These are phyloP conservation scores for Fonsecaea pedrosoi DNA, from an alignment of 2,329 filamentous ascomycete genomes.

Conservation along the genomic window DNA sequence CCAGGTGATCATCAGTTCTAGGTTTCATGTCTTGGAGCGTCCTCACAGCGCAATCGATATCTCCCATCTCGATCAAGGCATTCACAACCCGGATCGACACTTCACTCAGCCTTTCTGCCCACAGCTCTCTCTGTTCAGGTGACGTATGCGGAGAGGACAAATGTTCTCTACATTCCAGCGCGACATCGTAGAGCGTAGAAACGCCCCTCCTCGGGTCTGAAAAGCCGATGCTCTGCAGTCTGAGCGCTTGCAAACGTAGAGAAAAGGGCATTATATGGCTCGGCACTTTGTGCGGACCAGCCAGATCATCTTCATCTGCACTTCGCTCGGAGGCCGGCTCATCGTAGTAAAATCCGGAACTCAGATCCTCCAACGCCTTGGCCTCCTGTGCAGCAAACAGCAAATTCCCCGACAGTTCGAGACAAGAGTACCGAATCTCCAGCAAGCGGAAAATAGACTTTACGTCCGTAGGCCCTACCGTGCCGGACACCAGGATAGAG, in stretches of 20 bases:
- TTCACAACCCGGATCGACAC: constrained; percentile 71
- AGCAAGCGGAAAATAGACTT: constrained; percentile 75
- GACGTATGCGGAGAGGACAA: constrained; percentile 60
- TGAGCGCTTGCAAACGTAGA: constrained; percentile 79
- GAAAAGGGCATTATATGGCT: constrained; percentile 83
- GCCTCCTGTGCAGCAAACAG: constrained; percentile 71
- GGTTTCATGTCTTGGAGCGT: constrained; percentile 69
- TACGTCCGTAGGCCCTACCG: constrained; percentile 59
- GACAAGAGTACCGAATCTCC: constrained; percentile 79
- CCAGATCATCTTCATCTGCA: constrained; percentile 37
- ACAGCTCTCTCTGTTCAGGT: constrained; percentile 66
- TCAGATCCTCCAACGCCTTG: constrained; percentile 67
- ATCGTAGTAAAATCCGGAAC: constrained; percentile 61
- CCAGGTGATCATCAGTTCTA: constrained; percentile 40
- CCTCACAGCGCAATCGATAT: constrained; percentile 76
- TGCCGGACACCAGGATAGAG: constrained; percentile 51
- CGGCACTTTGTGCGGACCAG: constrained; percentile 69
- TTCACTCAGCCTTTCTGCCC: constrained; percentile 75
- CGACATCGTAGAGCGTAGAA: constrained; percentile 89
- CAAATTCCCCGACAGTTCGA: constrained; percentile 78
- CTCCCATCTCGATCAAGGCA: constrained; percentile 71
- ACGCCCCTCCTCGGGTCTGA: constrained; percentile 83
- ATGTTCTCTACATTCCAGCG: constrained; percentile 72
- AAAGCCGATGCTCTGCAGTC: constrained; percentile 84
- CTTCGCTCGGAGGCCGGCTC: constrained; percentile 21